Conservation (phyloP, 108 stramenopile species). For the Epithemia pelagica region DNA sequence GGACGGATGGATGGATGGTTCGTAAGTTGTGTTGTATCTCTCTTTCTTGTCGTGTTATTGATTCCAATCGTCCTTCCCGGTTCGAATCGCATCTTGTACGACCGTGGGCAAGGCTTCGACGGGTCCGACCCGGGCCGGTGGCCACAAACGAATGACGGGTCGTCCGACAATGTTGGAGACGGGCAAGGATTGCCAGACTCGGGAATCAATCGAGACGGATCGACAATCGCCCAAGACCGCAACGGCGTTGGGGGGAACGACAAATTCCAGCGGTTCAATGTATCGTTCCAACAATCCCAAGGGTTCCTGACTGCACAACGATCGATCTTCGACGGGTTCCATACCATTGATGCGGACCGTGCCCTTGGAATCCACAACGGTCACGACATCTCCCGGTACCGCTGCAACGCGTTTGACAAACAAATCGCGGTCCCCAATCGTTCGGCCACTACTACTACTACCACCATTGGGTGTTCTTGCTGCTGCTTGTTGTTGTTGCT, state of each 20-base stretch:
- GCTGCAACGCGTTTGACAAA: slow-evolving; percentile 68
- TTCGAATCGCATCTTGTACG: no score
- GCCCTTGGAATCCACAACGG: slow-evolving; percentile 24
- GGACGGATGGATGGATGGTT: no score
- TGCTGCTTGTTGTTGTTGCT: no score
- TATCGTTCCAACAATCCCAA: slow-evolving; percentile 35
- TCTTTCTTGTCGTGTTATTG: no score
- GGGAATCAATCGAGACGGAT: slow-evolving; percentile 54
- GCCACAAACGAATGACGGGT: slow-evolving; percentile 38
- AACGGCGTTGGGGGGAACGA: slow-evolving; percentile 18
- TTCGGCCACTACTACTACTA: slow-evolving; percentile 21
- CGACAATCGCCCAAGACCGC: slow-evolving; percentile 64
- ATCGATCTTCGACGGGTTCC: slow-evolving; percentile 12
- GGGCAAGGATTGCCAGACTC: slow-evolving; percentile 54
- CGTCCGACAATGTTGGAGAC: slow-evolving; percentile 33
- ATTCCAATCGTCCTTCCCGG: no score
- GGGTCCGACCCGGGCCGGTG: slow-evolving; percentile 24
- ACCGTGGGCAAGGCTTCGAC: neutral
- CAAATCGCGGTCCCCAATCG: slow-evolving; percentile 32
- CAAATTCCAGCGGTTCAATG: slow-evolving; percentile 5
- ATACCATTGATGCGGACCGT: slow-evolving; percentile 33
- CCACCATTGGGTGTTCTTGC: no score
- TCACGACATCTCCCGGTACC: slow-evolving; percentile 38
- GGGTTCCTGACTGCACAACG: slow-evolving; percentile 37
- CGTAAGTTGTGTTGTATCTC: no score